Percentiles rank a stretch among this genome's conserved stretches.
phyloP scores from a whole-genome alignment of 73 alveolate genomes.

The Stentor coeruleus region DNA sequence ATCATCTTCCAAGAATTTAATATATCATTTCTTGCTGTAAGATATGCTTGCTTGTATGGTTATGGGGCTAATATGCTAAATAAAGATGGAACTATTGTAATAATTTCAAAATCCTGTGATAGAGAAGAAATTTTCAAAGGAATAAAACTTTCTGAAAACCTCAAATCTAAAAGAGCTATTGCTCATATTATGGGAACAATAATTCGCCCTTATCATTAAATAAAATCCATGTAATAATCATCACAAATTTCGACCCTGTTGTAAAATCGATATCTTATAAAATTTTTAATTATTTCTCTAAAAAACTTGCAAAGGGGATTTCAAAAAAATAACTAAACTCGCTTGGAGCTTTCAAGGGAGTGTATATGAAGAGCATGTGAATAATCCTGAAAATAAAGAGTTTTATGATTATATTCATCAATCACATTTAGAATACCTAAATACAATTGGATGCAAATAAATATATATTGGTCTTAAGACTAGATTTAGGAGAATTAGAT shows the following conservation, averaged over 20 bases:
- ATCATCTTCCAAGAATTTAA: neutral
- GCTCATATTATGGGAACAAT: neutral
- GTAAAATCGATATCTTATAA: neutral
- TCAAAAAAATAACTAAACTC: neutral
- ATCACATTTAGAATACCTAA: neutral
- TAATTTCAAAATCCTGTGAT: slow-evolving; percentile 9
- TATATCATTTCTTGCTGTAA: neutral
- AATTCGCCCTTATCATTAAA: neutral
- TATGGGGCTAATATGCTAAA: neutral
- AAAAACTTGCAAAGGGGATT: neutral
- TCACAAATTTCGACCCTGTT: slow-evolving; percentile 8
- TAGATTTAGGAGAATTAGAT: too few relatives aligned
- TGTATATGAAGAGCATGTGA: neutral
- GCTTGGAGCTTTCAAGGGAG: slow-evolving; percentile 25
- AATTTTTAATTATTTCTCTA: neutral
- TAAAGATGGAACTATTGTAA: neutral
- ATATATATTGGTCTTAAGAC: too few relatives aligned
- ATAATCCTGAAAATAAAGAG: neutral
- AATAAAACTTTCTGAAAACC: neutral
- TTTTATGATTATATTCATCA: neutral
- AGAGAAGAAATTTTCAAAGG: neutral
- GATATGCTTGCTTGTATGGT: slow-evolving; percentile 2
- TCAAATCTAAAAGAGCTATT: neutral
- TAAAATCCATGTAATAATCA: neutral
- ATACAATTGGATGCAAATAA: too few relatives aligned